These are phyloP conservation scores for Eucalyptus albens DNA, from an alignment of 345 rosid genomes.

Conservation along the genomic window DNA sequence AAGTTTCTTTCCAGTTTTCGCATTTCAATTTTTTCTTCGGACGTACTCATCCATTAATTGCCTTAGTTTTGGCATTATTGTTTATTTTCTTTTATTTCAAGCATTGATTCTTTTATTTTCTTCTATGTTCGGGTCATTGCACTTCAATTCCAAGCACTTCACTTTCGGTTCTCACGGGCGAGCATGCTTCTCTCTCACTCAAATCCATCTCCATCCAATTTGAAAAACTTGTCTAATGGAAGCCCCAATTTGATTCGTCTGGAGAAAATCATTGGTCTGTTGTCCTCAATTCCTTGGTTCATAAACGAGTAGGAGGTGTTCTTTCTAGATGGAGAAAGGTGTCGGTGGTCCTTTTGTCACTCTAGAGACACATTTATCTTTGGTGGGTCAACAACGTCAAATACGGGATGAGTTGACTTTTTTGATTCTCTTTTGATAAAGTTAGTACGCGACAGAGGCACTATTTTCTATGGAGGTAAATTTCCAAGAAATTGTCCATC, in stretches of 20 bases:
- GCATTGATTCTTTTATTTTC: neutral
- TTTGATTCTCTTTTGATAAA: neutral
- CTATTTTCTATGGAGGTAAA: neutral
- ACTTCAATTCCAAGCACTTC: neutral
- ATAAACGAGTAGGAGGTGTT: neutral
- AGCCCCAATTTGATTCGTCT: neutral
- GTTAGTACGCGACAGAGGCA: neutral
- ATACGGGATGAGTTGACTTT: neutral
- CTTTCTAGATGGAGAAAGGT: neutral
- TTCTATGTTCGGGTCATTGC: neutral
- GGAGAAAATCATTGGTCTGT: neutral
- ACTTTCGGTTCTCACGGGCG: neutral
- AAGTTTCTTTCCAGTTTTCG: neutral
- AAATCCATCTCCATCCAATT: neutral
- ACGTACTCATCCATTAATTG: neutral
- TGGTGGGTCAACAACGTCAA: neutral
- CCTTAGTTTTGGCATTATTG: neutral
- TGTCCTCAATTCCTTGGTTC: neutral
- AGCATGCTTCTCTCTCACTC: neutral
- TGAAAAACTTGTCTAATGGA: neutral
- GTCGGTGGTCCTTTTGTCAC: neutral
- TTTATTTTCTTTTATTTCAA: neutral
- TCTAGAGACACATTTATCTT: neutral
- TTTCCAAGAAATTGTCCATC: neutral
- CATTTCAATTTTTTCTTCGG: neutral